These are phyloP conservation scores for Tremellales sp. DNA, from an alignment of 1,284 basidiomycete genomes.

Conservation along the genomic window DNA sequence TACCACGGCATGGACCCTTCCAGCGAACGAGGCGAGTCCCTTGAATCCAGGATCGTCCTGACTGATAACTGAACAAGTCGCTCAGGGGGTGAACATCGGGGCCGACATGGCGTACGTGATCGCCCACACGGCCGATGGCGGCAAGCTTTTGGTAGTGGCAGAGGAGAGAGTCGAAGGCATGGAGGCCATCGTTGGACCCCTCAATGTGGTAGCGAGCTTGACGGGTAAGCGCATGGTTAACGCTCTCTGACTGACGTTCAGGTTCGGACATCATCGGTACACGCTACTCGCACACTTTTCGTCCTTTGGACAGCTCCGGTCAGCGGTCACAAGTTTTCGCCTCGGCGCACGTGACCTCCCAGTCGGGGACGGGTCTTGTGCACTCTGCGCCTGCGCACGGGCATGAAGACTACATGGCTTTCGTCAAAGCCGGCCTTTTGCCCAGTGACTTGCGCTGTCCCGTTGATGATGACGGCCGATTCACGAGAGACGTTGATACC, in stretches of 20 bases:
- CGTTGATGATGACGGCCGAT: slow-evolving; percentile 76
- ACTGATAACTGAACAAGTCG: neutral
- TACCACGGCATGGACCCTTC: slow-evolving; percentile 96
- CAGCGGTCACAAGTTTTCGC: slow-evolving; percentile 52
- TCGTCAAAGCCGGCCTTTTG: slow-evolving; percentile 48
- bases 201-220: slow-evolving; percentile 54
- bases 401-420: slow-evolving; percentile 81
- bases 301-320: slow-evolving; percentile 52
- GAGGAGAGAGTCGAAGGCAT: slow-evolving; percentile 62
- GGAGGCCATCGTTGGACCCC: slow-evolving; percentile 54
- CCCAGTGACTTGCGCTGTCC: slow-evolving; percentile 59
- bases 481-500: slow-evolving; percentile 57
- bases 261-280: slow-evolving; percentile 64
- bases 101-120: slow-evolving; percentile 68
- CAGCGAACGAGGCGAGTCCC: slow-evolving; percentile 79
- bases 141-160: slow-evolving; percentile 61
- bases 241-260: slow-evolving; percentile 26
- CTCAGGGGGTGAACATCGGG: slow-evolving; percentile 79
- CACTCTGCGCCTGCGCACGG: slow-evolving; percentile 96
- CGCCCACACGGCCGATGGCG: slow-evolving; percentile 49
- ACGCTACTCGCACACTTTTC: slow-evolving; percentile 67
- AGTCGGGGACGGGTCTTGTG: slow-evolving; percentile 93
- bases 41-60: neutral
- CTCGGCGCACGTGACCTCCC: slow-evolving; percentile 69
- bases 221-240: slow-evolving; percentile 51